Base-by-base conservation (phyloP, 441 rosid species). In the Cnidoscolus chayamansa region DNA sequence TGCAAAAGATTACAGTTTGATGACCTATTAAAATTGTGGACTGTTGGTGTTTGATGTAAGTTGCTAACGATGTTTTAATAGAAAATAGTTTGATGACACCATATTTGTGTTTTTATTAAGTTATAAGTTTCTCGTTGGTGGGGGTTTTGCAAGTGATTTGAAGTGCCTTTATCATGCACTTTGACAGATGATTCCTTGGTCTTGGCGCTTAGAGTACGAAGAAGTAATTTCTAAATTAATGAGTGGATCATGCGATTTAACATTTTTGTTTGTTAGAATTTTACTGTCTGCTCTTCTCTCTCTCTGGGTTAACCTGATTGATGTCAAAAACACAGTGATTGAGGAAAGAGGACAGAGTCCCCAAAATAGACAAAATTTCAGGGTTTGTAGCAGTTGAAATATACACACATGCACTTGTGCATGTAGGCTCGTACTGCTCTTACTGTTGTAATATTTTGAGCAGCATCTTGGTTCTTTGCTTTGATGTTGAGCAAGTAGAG, bases 71-170 rank as follows among this genome's bases (percentile, higher is more conserved):
- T 32, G 55, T 25, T 63, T 53, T 7, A 15, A 49, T 50, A 68
- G 57, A 16, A 59, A 53, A 59, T 19, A 45, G 12, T 68, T 74
- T 72, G 65, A 10, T 57, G 7, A 10, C 50, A 72, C 2, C 7
- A 58, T 43, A 12, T 64, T 59, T 32, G 40, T 55, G 13, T 17
- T 57, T 20, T 49, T 55, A 15, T 25, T 50, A 1, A 32, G 15
- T 54, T 53, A 31, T 4, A 30, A 51, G 47, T 31, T 55, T 56
- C 32, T 13, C 6, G 17, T 35, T 35, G 30, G 70, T 25, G 25
- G 25, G 25, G 57, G 20, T 61, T 47, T 57, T 64, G 12, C n/a
- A 19, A 45, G 57, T 57, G 16, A 60, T 69, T 59, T 70, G 32
- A 43, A 12, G 11, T 32, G 16, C 0, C 16, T 10, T 32, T 20